Evolutionary conservation across 2,329 filamentous ascomycete species (phyloP).

Genomic region (Whalleya microplaca): DNA sequence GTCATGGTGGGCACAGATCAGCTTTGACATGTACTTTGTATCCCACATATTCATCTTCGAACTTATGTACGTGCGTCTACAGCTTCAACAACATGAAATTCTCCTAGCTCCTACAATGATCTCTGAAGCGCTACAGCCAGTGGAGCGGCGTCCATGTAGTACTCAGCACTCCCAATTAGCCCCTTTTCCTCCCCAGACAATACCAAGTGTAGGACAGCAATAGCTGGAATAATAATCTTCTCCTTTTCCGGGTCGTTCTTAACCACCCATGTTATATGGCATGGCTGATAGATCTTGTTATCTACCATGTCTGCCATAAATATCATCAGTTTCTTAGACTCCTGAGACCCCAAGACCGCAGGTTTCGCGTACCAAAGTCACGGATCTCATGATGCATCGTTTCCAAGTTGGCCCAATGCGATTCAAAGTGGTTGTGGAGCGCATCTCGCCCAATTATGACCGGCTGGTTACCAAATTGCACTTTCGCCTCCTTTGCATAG

Average conservation of each 20-base stretch:
- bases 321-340: not conserved
- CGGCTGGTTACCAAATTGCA: conserved; percentile 29
- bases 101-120: conserved; percentile 1
- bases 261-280: conserved; percentile 28
- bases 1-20: too few relatives aligned
- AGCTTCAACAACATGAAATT: conserved; percentile 14
- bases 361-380: conserved; percentile 18
- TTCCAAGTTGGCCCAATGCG: conserved; percentile 21
- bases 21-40: not conserved
- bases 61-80: too few relatives aligned
- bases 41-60: not conserved
- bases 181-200: conserved; percentile 22
- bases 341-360: not conserved
- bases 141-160: conserved; percentile 27
- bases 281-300: conserved; percentile 29
- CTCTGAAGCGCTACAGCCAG: conserved; percentile 22
- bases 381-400: conserved; percentile 29
- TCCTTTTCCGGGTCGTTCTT: conserved; percentile 30
- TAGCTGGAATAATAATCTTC: conserved; percentile 21
- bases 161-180: conserved; percentile 14
- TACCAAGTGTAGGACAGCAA: conserved; percentile 20
- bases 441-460: conserved; percentile 24
- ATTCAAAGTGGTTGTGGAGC: conserved; percentile 14
- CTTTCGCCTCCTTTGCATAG: conserved; percentile 21
- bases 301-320: conserved; percentile 20